Conservation (phyloP, 2,329 filamentous ascomycete genomes). For the Arthrinium phaeospermum region DNA sequence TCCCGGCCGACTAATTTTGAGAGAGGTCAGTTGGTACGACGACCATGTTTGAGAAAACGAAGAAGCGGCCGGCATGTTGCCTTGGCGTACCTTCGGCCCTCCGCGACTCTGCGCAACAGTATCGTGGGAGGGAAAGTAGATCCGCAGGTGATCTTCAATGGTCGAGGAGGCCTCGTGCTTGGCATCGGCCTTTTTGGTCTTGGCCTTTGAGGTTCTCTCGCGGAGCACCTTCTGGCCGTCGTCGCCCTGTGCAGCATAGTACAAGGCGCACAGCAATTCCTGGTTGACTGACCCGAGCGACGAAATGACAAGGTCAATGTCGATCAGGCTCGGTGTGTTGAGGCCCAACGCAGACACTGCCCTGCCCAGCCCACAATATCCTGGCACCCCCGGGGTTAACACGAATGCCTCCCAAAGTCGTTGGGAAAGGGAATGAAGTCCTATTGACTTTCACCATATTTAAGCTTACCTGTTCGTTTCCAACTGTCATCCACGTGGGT, state of each 20-base stretch:
- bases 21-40: background rate
- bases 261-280: slow-evolving; percentile 65
- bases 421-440: background rate
- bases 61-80: background rate
- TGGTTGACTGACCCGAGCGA: slow-evolving; percentile 80
- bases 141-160: slow-evolving; percentile 61
- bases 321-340: slow-evolving; percentile 56
- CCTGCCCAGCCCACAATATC: slow-evolving; percentile 75
- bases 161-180: slow-evolving; percentile 25
- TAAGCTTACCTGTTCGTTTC: slow-evolving; percentile 46
- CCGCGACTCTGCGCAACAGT: slow-evolving; percentile 72
- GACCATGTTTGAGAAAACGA: background rate
- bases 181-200: slow-evolving; percentile 37
- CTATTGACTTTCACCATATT: slow-evolving; percentile 30
- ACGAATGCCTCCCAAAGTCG: slow-evolving; percentile 10
- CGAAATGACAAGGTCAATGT: slow-evolving; percentile 79
- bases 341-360: slow-evolving; percentile 71
- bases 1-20: slow-evolving; percentile 68
- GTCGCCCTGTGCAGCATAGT: slow-evolving; percentile 59
- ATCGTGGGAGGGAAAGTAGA: slow-evolving; percentile 80
- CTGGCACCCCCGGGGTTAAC: slow-evolving; percentile 46
- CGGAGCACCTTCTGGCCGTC: slow-evolving; percentile 53
- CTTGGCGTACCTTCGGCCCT: slow-evolving; percentile 60
- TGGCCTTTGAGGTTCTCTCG: slow-evolving; percentile 41
- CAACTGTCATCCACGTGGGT: slow-evolving; percentile 56